A percentile compares a stretch with the other conserved stretches of the same genome.
Evolutionary conservation across 768 basidiomycete genomes (phyloP).

Genomic region (Termitomyces sp.): DNA sequence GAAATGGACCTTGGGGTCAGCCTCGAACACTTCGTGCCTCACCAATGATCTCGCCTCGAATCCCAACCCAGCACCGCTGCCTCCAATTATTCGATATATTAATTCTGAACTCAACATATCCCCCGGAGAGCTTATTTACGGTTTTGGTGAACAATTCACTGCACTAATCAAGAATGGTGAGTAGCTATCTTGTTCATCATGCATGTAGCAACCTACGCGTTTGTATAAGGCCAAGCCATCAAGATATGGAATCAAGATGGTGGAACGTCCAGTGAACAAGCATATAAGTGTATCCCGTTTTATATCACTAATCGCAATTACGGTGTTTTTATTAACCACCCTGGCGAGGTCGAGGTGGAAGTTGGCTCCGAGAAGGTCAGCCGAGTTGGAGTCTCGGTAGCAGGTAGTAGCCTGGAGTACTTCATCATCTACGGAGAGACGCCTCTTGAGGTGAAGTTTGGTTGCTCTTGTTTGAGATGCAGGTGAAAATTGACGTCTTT

Average conservation of each 20-base stretch:
- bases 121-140: slow-evolving; percentile 69
- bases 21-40: slow-evolving; percentile 52
- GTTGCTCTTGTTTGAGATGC: not conserved
- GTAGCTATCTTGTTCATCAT: slow-evolving; percentile 16
- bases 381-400: slow-evolving; percentile 60
- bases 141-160: slow-evolving; percentile 72
- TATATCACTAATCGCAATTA: slow-evolving; percentile 68
- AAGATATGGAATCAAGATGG: slow-evolving; percentile 74
- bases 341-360: slow-evolving; percentile 74
- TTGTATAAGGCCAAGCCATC: slow-evolving; percentile 42
- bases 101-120: slow-evolving; percentile 59
- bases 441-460: slow-evolving; percentile 46
- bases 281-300: slow-evolving; percentile 65
- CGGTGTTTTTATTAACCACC: slow-evolving; percentile 72
- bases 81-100: slow-evolving; percentile 40
- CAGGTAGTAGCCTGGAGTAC: slow-evolving; percentile 60
- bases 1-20: slow-evolving; percentile 43
- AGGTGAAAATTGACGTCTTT: not conserved
- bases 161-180: slow-evolving; percentile 72
- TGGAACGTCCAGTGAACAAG: slow-evolving; percentile 65
- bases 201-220: slow-evolving; percentile 3
- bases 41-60: slow-evolving; percentile 54
- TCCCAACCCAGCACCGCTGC: slow-evolving; percentile 38
- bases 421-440: slow-evolving; percentile 68
- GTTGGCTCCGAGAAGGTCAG: slow-evolving; percentile 63